Evolutionary conservation across 495 filamentous ascomycete species (phyloP), one percentile per base, ranked within the genome.

Genomic region (Annulohypoxylon stygium): DNA sequence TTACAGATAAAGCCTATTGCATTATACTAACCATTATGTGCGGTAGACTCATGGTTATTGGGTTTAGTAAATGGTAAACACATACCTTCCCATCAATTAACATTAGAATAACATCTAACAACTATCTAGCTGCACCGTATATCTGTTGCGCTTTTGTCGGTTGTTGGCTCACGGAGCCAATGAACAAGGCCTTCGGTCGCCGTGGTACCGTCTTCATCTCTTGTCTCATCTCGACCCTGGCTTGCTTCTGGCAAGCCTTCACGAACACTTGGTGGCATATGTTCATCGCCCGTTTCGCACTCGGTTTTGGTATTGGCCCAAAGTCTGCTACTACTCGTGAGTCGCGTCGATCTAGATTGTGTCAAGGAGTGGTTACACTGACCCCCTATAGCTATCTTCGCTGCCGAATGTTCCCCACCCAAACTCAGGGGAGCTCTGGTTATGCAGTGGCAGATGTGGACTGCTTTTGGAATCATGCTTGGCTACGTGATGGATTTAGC

Each of bases 401-500:
- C 91, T 4, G 93, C 93, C 1, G 93, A 96, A 77, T 90, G 87
- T 36, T 85, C 90, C 0, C 92, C 93, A 0, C 86, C 93, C 0
- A 81, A 82, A 25, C 92, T 95, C 53, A 88, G 93, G 43, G 93
- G 93, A 34, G 93, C 93, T n/a, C 70, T 83, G 53, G 79, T 83
- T 7, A 84, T 83, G 81, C 88, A 92, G 76, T 95, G 93, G 93
- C 93, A 95, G 78, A 90, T 93, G 88, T 94, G 90, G 90, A 94
- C 92, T 1, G 93, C 93, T 2, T 94, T 94, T 69, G 93, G 93
- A 2, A 93, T 94, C 75, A 91, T 94, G 87, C 65, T 94, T 14
- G 93, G 93, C 12, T 93, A 92, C 75, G 86, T 87, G 2, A 87
- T 90, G 12, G 91, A 92, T 77, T 80, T 97, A 18, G 91, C 88